Evolutionary conservation across 2,329 filamentous ascomycete genomes (phyloP).

Genomic region (Nemania abortiva): DNA sequence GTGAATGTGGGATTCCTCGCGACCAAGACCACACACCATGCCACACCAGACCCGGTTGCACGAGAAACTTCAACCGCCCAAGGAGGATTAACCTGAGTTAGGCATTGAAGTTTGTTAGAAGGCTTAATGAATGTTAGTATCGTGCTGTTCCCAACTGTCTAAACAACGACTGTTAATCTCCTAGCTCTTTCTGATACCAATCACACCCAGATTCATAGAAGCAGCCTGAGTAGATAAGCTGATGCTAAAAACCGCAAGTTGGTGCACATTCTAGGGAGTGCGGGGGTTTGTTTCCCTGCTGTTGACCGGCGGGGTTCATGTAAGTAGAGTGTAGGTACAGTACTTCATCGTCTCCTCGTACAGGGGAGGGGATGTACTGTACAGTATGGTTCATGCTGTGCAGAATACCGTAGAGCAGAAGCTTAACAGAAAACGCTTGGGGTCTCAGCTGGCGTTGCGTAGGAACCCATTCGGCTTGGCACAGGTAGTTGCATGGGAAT

Average conservation of each 20-base stretch:
- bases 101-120: background rate
- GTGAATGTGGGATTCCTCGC: slow-evolving; percentile 7
- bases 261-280: background rate
- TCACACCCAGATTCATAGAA: background rate
- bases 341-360: background rate
- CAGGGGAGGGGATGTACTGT: background rate
- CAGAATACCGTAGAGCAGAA: background rate
- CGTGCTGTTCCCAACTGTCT: background rate
- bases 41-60: background rate
- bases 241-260: background rate
- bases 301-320: slow-evolving; percentile 8
- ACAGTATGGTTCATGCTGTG: slow-evolving; percentile 6
- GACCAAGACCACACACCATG: background rate
- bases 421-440: background rate
- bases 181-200: background rate
- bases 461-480: slow-evolving; percentile 8
- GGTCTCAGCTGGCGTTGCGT: background rate
- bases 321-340: background rate
- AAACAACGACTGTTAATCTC: background rate
- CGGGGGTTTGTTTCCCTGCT: background rate
- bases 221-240: background rate
- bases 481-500: background rate
- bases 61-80: background rate
- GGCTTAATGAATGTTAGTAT: background rate
- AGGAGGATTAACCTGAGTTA: background rate